Conservation (phyloP, 257 asterid genomes). For the Rhazya stricta region DNA sequence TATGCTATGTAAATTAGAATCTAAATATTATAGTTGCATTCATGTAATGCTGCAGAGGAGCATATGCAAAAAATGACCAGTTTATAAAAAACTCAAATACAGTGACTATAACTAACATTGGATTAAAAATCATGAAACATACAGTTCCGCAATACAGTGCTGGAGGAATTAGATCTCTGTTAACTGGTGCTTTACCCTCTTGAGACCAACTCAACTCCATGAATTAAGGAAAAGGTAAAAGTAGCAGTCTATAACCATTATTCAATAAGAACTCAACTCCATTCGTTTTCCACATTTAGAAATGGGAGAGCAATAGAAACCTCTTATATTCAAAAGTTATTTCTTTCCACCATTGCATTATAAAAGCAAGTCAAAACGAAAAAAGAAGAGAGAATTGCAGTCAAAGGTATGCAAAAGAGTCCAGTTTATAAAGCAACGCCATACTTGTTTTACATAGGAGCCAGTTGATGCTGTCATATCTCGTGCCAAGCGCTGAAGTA, state of each 20-base stretch:
- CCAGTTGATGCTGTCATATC: conserved; percentile 82
- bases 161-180: neutral
- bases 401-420: neutral
- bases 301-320: neutral
- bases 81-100: neutral
- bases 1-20: neutral
- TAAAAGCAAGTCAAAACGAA: neutral
- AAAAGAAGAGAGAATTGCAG: neutral
- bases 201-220: neutral
- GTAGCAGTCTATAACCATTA: neutral
- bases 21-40: neutral
- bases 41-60: neutral
- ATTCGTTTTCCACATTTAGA: neutral
- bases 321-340: neutral
- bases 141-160: neutral
- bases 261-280: neutral
- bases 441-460: conserved; percentile 75
- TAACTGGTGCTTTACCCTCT: neutral
- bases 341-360: neutral
- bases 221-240: neutral
- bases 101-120: neutral
- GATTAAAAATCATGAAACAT: neutral
- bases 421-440: conserved; percentile 11
- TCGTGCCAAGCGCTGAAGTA: conserved; percentile 93
- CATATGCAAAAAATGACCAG: neutral